Evolutionary conservation across 768 basidiomycete genomes (phyloP), one percentile per base, ranked within the genome.

Genomic region (Tylopilus balloui): DNA sequence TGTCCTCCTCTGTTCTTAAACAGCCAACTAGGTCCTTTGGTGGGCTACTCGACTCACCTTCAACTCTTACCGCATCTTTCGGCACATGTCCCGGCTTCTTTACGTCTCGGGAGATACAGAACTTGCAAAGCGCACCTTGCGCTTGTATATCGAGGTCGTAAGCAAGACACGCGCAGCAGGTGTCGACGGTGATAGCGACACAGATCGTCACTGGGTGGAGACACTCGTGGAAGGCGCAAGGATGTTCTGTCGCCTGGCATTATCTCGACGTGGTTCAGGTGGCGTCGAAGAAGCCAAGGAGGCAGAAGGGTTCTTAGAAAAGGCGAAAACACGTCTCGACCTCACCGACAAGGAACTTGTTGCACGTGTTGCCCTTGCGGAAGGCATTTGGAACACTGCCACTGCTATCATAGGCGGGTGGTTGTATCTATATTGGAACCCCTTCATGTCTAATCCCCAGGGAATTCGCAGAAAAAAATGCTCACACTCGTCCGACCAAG

Each of bases 1-100:
- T 44, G 0, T 25, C 42, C 6, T 17, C 20, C 0, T 35, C 25
- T n/a, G n/a, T 47, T 47, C 34, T 51, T 10, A 44, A 45, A 15
- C 24, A 32, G 12, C n/a, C 1, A 35, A 39, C 28, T 64, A 89
- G 88, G 78, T 92, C 19, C 76, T 97, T 2, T 95, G 92, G 88
- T 93, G 92, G 92, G 87, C 92, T 1, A 93, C 92, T 9, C 83
- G 86, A 19, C 78, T 93, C 19, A 98, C 95, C 0, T 96, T 97
- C 74, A 93, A 96, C 62, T 94, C 90, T 0, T 86, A 86, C 51
- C 80, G 83, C 9, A 72, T 97, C 8, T 78, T 90, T 47, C 83
- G 94, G 1, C 89, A 96, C 66, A 84, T 97, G 75, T 81, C 82
- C 24, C 81, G 86, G 1, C 68, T 94, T 2, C 68, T 89, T 14